These are phyloP conservation scores for Suhomyces anneliseae DNA, from an alignment of 1,139 yeast genomes.

Conservation along the genomic window DNA sequence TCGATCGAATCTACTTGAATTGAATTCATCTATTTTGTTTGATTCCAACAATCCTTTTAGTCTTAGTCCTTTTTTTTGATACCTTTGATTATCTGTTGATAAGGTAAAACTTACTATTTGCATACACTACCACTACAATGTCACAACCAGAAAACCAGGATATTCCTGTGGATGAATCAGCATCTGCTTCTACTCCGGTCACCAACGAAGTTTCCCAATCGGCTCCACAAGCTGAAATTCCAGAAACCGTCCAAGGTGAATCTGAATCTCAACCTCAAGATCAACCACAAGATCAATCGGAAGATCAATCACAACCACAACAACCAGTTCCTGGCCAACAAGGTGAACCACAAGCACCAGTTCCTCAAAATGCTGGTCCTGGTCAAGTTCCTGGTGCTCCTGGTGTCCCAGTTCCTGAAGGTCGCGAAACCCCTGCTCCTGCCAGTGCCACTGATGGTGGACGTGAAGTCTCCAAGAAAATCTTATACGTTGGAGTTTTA, in stretches of 20 bases:
- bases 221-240: neutral
- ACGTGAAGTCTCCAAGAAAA: slow-evolving; percentile 70
- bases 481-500: slow-evolving; percentile 75
- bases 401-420: neutral
- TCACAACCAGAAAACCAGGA: slow-evolving; percentile 1
- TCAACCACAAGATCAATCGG: neutral
- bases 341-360: neutral
- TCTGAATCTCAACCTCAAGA: neutral
- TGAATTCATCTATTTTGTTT: too few species aligned
- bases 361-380: slow-evolving; percentile 9
- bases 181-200: neutral
- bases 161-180: neutral
- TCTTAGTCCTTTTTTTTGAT: neutral
- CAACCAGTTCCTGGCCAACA: neutral
- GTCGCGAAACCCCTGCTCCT: slow-evolving; percentile 27
- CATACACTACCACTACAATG: neutral
- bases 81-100: neutral
- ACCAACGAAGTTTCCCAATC: neutral
- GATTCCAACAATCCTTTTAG: neutral
- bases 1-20: too few species aligned
- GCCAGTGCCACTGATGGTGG: slow-evolving; percentile 82
- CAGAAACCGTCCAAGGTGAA: neutral
- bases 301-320: neutral
- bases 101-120: neutral
- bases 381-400: neutral